Percentiles rank a stretch among this genome's conserved stretches.
Evolutionary conservation across 1,284 basidiomycete species (phyloP).

Genomic region (Anthracocystis walkeri): DNA sequence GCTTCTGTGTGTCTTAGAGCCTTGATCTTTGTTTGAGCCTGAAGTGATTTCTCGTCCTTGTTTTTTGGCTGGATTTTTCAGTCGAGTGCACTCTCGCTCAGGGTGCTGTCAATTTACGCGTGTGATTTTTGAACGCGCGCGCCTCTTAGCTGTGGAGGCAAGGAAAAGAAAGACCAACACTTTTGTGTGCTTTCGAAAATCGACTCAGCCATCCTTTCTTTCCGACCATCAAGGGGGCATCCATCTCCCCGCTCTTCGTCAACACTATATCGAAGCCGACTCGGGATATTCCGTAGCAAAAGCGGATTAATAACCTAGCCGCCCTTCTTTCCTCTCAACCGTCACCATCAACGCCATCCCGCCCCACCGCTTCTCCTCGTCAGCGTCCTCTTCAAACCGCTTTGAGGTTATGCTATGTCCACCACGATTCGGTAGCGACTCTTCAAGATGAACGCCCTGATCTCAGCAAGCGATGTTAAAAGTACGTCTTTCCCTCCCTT

Average conservation of each 20-base stretch:
- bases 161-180: constrained; percentile 27
- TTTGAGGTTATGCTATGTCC: not conserved
- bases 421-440: not conserved
- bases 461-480: constrained; percentile 49
- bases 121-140: not conserved
- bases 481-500: not conserved
- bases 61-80: constrained; percentile 7
- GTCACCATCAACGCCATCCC: not conserved
- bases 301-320: too few relatives aligned
- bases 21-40: too few relatives aligned
- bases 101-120: constrained; percentile 7
- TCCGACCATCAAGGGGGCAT: constrained; percentile 2
- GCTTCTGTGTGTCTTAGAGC: too few relatives aligned
- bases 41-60: too few relatives aligned
- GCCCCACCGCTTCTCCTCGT: not conserved
- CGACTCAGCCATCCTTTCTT: constrained; percentile 22
- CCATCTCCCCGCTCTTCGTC: too few relatives aligned
- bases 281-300: too few relatives aligned
- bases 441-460: constrained; percentile 41
- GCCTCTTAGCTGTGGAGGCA: not conserved
- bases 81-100: too few relatives aligned
- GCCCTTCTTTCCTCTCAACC: not conserved
- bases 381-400: not conserved
- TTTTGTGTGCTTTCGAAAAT: constrained; percentile 6
- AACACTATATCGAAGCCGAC: constrained; percentile 1